A percentile compares a stretch with the other conserved stretches of the same genome.
phyloP scores from a whole-genome alignment of 2,329 filamentous ascomycete genomes.

The Hymenoscyphus linearis region DNA sequence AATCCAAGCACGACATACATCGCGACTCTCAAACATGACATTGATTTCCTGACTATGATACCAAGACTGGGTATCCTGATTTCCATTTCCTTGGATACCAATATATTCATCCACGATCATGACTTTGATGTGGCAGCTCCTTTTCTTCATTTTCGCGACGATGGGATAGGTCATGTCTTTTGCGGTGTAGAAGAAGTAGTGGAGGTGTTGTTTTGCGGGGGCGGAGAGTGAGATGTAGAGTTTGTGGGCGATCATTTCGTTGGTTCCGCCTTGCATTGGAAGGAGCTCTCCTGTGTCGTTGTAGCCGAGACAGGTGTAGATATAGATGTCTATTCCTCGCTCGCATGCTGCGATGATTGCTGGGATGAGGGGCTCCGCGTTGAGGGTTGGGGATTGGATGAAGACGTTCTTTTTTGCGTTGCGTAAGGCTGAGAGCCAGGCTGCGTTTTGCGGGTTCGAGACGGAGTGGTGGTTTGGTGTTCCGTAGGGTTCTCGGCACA shows the following conservation, averaged over 20 bases:
- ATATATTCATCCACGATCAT: slow-evolving; percentile 66
- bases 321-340: slow-evolving; percentile 61
- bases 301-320: slow-evolving; percentile 72
- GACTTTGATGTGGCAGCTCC: slow-evolving; percentile 72
- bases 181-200: slow-evolving; percentile 65
- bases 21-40: slow-evolving; percentile 61
- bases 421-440: slow-evolving; percentile 64
- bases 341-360: slow-evolving; percentile 60
- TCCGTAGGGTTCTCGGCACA: slow-evolving; percentile 64
- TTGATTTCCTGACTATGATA: slow-evolving; percentile 76
- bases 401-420: slow-evolving; percentile 62
- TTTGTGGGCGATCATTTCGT: slow-evolving; percentile 61
- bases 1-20: slow-evolving; percentile 58
- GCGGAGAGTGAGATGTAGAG: slow-evolving; percentile 51
- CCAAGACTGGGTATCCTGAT: slow-evolving; percentile 77
- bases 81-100: slow-evolving; percentile 69
- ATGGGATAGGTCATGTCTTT: slow-evolving; percentile 68
- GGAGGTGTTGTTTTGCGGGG: slow-evolving; percentile 44
- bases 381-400: slow-evolving; percentile 73
- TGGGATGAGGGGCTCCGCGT: slow-evolving; percentile 61
- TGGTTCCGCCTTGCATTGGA: slow-evolving; percentile 69
- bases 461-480: slow-evolving; percentile 54
- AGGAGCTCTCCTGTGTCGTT: slow-evolving; percentile 75
- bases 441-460: slow-evolving; percentile 68
- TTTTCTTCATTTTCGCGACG: slow-evolving; percentile 57